Base-by-base conservation (phyloP, 768 basidiomycete genomes). In the Boletales sp. region DNA sequence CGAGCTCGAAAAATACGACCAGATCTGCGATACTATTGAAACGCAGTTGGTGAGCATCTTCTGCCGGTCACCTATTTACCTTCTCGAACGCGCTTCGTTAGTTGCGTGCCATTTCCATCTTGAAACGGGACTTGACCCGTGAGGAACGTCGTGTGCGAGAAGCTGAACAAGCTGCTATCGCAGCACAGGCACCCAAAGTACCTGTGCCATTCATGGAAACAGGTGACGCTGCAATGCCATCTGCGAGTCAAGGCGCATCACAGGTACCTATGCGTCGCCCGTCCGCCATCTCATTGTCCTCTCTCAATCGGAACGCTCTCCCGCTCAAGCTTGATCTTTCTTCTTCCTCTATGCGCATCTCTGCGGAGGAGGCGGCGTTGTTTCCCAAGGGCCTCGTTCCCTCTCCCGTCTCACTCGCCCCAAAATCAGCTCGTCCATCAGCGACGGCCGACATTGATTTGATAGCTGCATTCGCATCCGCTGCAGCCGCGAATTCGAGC, bases 291-390 rank as follows among this genome's bases (percentile, higher is more conserved):
- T 90, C 88, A 4, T 75, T 91, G 34, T 90, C 87, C 11, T 87
- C 88, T 6, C 78, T 92, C 11, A 84, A 87, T 39, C 79, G 89
- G 21, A 86, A 83, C 2, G 69, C 77, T 5, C 75, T 86, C 49
- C 86, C 86, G 17, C 79, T 79, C 46, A 90, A 90, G 58, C 80
- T 91, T n/a, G 90, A 92, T 60, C 74, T 92, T 6, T 87, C 89
- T n/a, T 74, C 85, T 2, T 69, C 82, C 12, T 72, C 82, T 11
- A 73, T 90, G 48, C 81, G 82, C 40, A 75, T 88, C 27, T 69
- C 79, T n/a, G 73, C 84, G 0, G 83, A 84, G 38, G 86, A 88
- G 57, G 76, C 74, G 7, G 69, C 78, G 6, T 61, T 81, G 47
- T 84, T 79, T 42, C 69, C 78, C 1, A 82, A 76, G 40, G 82